Evolutionary conservation across 208 protist genomes (phyloP).

Genomic region (Strigomonas culicis): DNA sequence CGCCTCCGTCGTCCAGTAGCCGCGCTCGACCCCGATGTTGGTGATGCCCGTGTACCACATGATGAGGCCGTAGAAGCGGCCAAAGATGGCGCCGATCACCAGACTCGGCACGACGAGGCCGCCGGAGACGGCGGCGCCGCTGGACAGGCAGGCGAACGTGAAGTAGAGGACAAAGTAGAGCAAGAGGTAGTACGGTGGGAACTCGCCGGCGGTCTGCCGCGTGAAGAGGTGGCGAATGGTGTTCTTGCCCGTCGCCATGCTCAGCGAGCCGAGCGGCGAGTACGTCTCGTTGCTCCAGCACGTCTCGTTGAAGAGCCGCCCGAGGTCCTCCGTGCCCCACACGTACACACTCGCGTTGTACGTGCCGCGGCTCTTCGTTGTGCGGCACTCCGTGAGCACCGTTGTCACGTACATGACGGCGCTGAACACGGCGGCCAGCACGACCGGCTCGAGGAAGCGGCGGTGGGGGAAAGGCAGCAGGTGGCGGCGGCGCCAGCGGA

Average conservation of each 20-base stretch:
- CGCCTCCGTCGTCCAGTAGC: conserved; percentile 49
- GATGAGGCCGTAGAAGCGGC: conserved; percentile 73
- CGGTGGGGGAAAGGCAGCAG: conserved; percentile 46
- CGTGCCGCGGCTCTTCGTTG: conserved; percentile 23
- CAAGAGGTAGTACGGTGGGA: conserved; percentile 51
- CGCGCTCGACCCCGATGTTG: conserved; percentile 24
- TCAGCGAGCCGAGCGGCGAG: conserved; percentile 78
- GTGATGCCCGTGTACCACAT: conserved; percentile 50
- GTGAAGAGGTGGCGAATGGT: conserved; percentile 87
- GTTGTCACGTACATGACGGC: conserved; percentile 51
- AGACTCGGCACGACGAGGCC: conserved; percentile 91
- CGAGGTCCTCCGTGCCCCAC: conserved; percentile 65
- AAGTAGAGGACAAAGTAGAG: conserved; percentile 85
- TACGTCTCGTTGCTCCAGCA: conserved; percentile 54
- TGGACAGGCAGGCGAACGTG: conserved; percentile 61
- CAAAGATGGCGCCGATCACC: conserved; percentile 87
- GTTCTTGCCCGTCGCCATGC: conserved; percentile 81
- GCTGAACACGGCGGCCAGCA: conserved; percentile 56
- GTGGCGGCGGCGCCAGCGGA: conserved; percentile 58
- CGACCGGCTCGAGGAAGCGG: conserved; percentile 67
- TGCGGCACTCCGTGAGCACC: conserved; percentile 38
- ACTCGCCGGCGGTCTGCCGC: conserved; percentile 77
- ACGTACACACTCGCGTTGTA: conserved; percentile 36
- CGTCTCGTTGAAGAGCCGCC: conserved; percentile 63
- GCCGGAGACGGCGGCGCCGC: conserved; percentile 77